Evolutionary conservation across 805 yeast genomes (phyloP), one percentile per base, ranked within the genome.

Genomic region (Lipomyces spencermartinsiae): DNA sequence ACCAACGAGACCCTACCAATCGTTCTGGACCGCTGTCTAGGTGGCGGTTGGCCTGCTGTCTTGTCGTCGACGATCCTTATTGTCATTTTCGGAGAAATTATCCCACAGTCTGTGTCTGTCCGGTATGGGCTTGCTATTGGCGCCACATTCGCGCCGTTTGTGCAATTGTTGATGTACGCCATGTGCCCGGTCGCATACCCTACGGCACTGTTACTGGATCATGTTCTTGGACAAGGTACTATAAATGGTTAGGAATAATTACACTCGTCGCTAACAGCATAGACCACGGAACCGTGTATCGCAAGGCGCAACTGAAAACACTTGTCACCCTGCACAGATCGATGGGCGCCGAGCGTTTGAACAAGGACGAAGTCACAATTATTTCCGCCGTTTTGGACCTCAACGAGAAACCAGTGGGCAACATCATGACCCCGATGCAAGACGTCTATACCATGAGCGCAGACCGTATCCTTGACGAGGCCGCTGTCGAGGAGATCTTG

Each of bases 21-120:
- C 73, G 97, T 94, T 29, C 83, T 95, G 67, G 98, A 94, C 78
- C 84, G 96, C 64, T 90, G 94, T 74, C 84, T 95, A 14, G 98
- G 98, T 59, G 98, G 98, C 56, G 99, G 99, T 1, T 90, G 97
- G 90, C 93, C 95, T 14, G 99, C 99, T 0, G 97, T 94, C 49
- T 91, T 93, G 14, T 85, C 93, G 12, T 89, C 98, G n/a, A 93
- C 99, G 0, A 93, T 90, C 2, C 86, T 93, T 33, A 94, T 94
- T 76, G 98, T 94, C 61, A 85, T 94, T 12, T 94, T 94, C 79
- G 99, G 99, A 69, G 99, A 94, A 77, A 91, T 94, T 74, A 94
- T 94, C 69, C 99, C 99, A 1, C 99, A 94, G 80, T 89, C 95
- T 25, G 83, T 93, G 55, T 92, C 96, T 79, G 99, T 94, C 22